phyloP scores from a whole-genome alignment of 2,329 filamentous ascomycete species.

The Scytalidium lignicola region DNA sequence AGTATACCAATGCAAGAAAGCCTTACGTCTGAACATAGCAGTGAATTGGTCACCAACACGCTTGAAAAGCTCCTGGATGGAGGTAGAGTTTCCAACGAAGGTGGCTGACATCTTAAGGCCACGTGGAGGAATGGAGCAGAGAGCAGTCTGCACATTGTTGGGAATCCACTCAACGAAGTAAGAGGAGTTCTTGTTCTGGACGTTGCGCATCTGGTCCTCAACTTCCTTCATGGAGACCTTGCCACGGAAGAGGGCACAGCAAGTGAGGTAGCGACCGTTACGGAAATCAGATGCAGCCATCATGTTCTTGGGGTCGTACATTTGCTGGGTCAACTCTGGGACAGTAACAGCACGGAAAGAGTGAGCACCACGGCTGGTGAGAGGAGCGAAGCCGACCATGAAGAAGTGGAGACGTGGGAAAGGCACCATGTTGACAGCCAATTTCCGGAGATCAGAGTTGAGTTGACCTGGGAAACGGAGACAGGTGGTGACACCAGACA shows the following conservation, averaged over 20 bases:
- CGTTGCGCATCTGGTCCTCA: constrained; percentile 99
- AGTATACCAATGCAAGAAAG: constrained; percentile 99
- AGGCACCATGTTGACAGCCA: constrained; percentile 99
- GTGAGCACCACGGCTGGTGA: constrained; percentile 87
- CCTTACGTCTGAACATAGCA: constrained; percentile 99
- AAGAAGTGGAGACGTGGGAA: constrained; percentile 99
- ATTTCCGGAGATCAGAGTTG: constrained; percentile 99
- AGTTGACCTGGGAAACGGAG: constrained; percentile 99
- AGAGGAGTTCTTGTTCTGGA: constrained; percentile 98
- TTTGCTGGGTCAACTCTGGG: constrained; percentile 98
- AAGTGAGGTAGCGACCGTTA: constrained; percentile 98
- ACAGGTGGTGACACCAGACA: constrained; percentile 98
- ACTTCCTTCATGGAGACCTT: constrained; percentile 99
- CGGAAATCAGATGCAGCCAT: constrained; percentile 99
- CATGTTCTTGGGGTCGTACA: constrained; percentile 99
- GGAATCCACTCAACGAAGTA: constrained; percentile 99
- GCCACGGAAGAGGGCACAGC: constrained; percentile 99
- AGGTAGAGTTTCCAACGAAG: constrained; percentile 98
- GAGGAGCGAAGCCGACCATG: constrained; percentile 99
- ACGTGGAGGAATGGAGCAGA: constrained; percentile 96
- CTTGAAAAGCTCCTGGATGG: constrained; percentile 99
- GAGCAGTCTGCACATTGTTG: constrained; percentile 99
- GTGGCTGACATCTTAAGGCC: constrained; percentile 99
- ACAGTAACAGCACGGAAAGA: constrained; percentile 97
- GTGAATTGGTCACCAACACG: constrained; percentile 99